phyloP scores from a whole-genome alignment of 768 basidiomycete genomes.

The Panaeolus cyanescens region DNA sequence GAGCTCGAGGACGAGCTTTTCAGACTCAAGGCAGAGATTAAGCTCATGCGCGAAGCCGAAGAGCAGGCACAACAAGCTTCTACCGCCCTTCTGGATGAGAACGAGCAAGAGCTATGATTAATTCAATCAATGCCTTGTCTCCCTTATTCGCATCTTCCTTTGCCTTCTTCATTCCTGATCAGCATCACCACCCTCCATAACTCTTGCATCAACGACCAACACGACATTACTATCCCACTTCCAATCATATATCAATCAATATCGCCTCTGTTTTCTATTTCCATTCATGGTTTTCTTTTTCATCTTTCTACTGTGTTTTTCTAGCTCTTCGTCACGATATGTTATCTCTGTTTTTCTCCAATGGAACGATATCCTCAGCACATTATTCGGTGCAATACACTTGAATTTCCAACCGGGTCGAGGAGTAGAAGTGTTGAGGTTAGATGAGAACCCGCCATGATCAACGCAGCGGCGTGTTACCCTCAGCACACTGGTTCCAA shows the following conservation, averaged over 20 bases:
- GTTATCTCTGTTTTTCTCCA: conserved; percentile 1
- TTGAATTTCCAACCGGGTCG: not conserved
- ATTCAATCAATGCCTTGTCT: not conserved
- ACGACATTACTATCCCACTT: conserved; percentile 1
- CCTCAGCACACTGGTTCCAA: no score
- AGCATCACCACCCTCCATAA: not conserved
- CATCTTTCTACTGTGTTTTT: conserved; percentile 2
- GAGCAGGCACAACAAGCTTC: conserved; percentile 22
- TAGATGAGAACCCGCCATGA: not conserved
- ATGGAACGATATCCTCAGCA: conserved; percentile 2
- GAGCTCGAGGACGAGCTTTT: conserved; percentile 61
- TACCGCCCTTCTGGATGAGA: conserved; percentile 1
- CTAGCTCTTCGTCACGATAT: conserved; percentile 7
- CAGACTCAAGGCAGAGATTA: conserved; percentile 58
- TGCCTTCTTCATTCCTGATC: conserved; percentile 5
- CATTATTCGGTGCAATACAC: not conserved
- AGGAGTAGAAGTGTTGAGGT: not conserved
- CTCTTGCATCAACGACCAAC: not conserved
- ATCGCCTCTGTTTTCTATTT: conserved; percentile 10
- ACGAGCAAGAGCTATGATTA: not conserved
- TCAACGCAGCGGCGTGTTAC: no score
- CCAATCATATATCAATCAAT: conserved; percentile 6
- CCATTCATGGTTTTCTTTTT: conserved; percentile 10
- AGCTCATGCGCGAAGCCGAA: conserved; percentile 36
- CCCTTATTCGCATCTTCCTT: conserved; percentile 3